These are phyloP conservation scores for Quercus ilex DNA, from an alignment of 306 rosid species.

Conservation along the genomic window DNA sequence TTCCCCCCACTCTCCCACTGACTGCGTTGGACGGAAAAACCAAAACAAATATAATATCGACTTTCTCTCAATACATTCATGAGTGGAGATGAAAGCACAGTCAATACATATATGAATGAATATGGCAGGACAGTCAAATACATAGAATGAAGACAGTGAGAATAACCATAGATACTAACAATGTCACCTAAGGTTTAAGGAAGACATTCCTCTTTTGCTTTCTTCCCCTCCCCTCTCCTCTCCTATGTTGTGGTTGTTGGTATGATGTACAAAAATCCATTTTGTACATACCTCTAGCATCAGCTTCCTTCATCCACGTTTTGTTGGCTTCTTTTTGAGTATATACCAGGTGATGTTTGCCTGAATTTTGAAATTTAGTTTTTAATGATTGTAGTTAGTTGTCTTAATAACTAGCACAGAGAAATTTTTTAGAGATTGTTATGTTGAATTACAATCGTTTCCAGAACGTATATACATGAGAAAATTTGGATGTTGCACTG, in stretches of 20 bases:
- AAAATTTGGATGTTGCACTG: not conserved
- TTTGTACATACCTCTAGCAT: not conserved
- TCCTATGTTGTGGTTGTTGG: not conserved
- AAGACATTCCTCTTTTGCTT: not conserved
- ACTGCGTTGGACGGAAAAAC: not conserved
- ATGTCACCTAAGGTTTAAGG: not conserved
- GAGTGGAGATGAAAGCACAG: not conserved
- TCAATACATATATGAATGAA: not conserved
- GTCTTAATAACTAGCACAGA: not conserved
- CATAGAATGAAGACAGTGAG: not conserved
- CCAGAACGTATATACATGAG: not conserved
- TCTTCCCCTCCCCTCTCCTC: not conserved
- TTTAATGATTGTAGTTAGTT: not conserved
- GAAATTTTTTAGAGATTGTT: not conserved
- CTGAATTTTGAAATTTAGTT: not conserved
- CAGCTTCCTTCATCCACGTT: not conserved
- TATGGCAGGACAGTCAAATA: conserved; percentile 6
- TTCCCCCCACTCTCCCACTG: conserved; percentile 39
- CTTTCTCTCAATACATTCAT: not conserved
- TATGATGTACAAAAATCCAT: not conserved
- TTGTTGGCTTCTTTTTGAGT: not conserved
- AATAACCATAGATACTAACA: conserved; percentile 6
- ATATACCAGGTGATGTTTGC: not conserved
- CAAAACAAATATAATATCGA: too few species aligned
- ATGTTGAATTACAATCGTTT: not conserved